Base-by-base conservation (phyloP, 352 stramenopile species). In the Phytopythium boreale region DNA sequence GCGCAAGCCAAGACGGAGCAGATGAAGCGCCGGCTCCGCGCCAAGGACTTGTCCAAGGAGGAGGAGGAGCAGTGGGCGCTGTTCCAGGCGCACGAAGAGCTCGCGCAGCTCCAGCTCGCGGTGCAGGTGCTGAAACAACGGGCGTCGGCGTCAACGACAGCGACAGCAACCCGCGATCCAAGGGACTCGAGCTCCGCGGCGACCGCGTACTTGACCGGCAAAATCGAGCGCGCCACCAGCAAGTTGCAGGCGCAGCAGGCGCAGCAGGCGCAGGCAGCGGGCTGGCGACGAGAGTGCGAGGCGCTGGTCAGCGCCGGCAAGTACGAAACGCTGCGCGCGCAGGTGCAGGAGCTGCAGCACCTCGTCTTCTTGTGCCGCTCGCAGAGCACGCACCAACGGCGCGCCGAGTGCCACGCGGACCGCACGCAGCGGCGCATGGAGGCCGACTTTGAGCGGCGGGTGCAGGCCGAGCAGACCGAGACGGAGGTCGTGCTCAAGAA, bases 311-410 rank as follows among this genome's bases (percentile, higher is more conserved):
- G 67, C 19, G 62, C 61, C n/a, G 75, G 75, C 12, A 64, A 76
- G n/a, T 68, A 89, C 50, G 77, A 92, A n/a, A 47, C 27, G 41
- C 64, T 88, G n/a, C 70, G 79, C 17, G 74, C 71, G 20, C 77
- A 80, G 2, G 73, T 84, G 4, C 81, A 88, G 26, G 83, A 92
- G 65, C 74, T 92, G 31, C 83, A 90, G 63, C 81, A 88, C 29
- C 57, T 89, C 20, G 67, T 89, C 39, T 92, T 90, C 62, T 56
- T 90, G 14, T 92, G 79, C 58, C 72, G 89, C 34, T 67, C 61
- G 15, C 80, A 88, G 64, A 64, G 74, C 53, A 78, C 77, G 31
- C 79, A 89, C 47, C 63, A 82, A 10, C 72, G 70, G 6, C 69
- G 68, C 36, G 78, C 80, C 1, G 69, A 90, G 50, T 67, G 69